These are phyloP conservation scores for Cylindrotheca closterium DNA, from an alignment of 108 stramenopile genomes.

Conservation along the genomic window DNA sequence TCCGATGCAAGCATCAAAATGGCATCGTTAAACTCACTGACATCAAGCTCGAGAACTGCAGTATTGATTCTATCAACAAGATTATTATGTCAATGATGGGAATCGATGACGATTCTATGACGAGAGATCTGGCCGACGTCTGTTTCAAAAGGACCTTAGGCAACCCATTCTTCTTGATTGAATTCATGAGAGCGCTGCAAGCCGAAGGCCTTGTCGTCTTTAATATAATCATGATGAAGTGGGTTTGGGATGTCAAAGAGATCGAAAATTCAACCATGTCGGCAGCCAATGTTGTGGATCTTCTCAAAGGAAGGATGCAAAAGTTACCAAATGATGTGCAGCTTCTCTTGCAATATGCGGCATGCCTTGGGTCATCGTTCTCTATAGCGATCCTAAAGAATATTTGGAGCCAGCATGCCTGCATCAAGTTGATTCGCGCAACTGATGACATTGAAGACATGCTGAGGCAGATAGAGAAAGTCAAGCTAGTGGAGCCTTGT, in stretches of 20 bases:
- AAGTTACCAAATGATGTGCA: constrained; percentile 1
- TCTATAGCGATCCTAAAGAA: neutral
- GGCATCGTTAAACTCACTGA: neutral
- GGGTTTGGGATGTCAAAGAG: constrained; percentile 6
- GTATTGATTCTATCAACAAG: neutral
- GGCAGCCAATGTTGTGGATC: constrained; percentile 40
- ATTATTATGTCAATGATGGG: neutral
- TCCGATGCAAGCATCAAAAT: neutral
- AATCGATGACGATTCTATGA: neutral
- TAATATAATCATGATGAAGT: constrained; percentile 3
- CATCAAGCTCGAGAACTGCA: neutral
- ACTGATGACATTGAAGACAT: neutral
- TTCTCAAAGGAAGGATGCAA: constrained; percentile 33
- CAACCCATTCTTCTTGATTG: constrained; percentile 10
- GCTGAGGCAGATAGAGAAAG: neutral
- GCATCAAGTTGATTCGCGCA: neutral
- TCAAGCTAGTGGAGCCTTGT: neutral
- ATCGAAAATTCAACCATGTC: constrained; percentile 1
- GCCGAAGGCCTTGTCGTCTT: neutral
- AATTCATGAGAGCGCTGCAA: neutral
- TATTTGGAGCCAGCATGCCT: neutral
- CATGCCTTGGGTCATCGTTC: constrained; percentile 16
- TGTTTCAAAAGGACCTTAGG: constrained; percentile 7
- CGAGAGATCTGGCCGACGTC: neutral
- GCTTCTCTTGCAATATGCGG: neutral